phyloP scores from a whole-genome alignment of 345 rosid genomes.

The Rhizophora mangle region DNA sequence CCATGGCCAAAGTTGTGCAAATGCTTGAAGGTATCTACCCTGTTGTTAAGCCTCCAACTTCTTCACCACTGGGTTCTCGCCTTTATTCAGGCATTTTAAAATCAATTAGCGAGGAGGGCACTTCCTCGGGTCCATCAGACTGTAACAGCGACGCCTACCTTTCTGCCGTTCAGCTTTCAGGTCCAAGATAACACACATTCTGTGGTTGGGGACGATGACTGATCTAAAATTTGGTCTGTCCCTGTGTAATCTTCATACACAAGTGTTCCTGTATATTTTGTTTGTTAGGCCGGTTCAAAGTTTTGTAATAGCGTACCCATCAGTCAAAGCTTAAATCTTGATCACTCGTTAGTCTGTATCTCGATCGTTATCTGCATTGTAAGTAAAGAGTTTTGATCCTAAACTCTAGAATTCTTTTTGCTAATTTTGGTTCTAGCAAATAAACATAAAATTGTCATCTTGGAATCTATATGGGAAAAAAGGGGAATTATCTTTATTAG shows the following conservation, averaged over 20 bases:
- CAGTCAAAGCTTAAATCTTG: neutral
- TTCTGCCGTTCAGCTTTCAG: slow-evolving; percentile 80
- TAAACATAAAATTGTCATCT: too few relatives aligned
- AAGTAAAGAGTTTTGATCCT: neutral
- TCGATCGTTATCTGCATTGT: neutral
- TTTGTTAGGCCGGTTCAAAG: slow-evolving; percentile 7
- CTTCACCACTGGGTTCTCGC: slow-evolving; percentile 60
- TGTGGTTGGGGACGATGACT: neutral
- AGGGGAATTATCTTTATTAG: too few relatives aligned
- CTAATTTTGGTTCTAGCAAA: too few relatives aligned
- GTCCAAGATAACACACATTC: slow-evolving; percentile 66
- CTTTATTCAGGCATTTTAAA: slow-evolving; percentile 44
- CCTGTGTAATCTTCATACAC: neutral
- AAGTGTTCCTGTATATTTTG: slow-evolving; percentile 8
- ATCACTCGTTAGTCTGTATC: neutral
- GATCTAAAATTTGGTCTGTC: neutral
- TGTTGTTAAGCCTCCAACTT: slow-evolving; percentile 61
- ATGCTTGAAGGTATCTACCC: slow-evolving; percentile 85
- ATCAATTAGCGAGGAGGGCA: slow-evolving; percentile 55
- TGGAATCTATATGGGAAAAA: too few relatives aligned
- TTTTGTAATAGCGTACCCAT: slow-evolving; percentile 20
- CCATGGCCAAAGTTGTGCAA: slow-evolving; percentile 84
- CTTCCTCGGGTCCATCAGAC: slow-evolving; percentile 76
- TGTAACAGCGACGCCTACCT: slow-evolving; percentile 60
- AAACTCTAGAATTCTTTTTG: too few relatives aligned